These are phyloP conservation scores for Dacryopinax primogenitus DNA, from an alignment of 768 basidiomycete species.

Conservation along the genomic window DNA sequence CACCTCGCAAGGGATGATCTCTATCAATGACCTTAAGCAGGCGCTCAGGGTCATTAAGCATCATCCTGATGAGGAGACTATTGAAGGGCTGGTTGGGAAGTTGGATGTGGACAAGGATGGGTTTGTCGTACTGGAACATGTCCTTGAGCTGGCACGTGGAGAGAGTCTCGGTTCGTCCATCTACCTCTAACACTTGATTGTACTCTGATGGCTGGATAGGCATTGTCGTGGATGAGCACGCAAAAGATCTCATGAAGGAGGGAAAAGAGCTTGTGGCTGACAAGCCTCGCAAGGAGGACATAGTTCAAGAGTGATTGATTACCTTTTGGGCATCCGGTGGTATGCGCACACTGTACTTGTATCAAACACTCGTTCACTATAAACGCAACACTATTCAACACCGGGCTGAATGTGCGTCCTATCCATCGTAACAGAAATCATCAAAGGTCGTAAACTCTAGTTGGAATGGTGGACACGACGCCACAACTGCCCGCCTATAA, in stretches of 20 bases:
- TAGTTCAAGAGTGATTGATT: conserved; percentile 40
- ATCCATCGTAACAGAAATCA: too few species aligned
- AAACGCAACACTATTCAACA: not conserved
- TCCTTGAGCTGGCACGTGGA: conserved; percentile 74
- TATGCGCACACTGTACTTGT: not conserved
- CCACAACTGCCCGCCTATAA: too few species aligned
- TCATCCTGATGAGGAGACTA: conserved; percentile 77
- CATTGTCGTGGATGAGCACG: conserved; percentile 73
- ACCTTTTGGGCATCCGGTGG: not conserved
- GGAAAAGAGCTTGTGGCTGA: conserved; percentile 68
- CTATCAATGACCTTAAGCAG: conserved; percentile 75
- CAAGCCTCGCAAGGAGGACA: conserved; percentile 85
- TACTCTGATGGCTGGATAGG: conserved; percentile 32
- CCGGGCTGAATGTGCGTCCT: not conserved
- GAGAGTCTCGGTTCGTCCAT: conserved; percentile 57
- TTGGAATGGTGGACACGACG: not conserved
- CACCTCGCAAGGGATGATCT: conserved; percentile 77
- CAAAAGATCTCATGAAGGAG: conserved; percentile 68
- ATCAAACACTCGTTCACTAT: not conserved
- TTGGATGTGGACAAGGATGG: conserved; percentile 94
- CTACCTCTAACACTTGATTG: not conserved
- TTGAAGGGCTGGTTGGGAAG: conserved; percentile 77
- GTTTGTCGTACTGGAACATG: conserved; percentile 89
- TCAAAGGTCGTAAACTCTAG: not conserved
- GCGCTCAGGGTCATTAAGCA: conserved; percentile 90